Conservation (phyloP, 1,284 basidiomycete genomes). For the Microbotryum saponariae region DNA sequence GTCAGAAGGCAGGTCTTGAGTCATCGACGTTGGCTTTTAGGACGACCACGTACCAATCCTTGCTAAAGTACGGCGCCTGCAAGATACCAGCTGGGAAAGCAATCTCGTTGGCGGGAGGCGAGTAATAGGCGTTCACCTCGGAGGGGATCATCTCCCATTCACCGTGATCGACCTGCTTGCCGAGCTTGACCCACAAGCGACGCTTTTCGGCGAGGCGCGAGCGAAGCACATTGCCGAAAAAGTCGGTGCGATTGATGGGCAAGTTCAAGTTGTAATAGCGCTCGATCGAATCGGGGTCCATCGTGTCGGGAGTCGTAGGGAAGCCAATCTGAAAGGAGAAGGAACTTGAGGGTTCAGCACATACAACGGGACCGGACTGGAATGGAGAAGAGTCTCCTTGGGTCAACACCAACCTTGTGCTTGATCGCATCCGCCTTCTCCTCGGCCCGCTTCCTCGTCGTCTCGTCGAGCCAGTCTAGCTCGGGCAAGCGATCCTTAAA, state of each 20-base stretch:
- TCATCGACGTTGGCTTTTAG: neutral
- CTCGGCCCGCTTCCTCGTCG: slow-evolving; percentile 71
- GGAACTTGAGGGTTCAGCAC: slow-evolving; percentile 30
- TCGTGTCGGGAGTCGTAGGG: slow-evolving; percentile 75
- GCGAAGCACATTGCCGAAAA: slow-evolving; percentile 75
- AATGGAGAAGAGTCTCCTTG: neutral
- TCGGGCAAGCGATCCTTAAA: slow-evolving; percentile 72
- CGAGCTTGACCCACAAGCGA: slow-evolving; percentile 65
- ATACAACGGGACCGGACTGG: neutral
- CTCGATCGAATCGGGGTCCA: slow-evolving; percentile 59
- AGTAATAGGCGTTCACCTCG: slow-evolving; percentile 71
- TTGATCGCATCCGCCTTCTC: slow-evolving; percentile 56
- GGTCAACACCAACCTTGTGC: slow-evolving; percentile 35
- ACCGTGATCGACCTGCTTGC: slow-evolving; percentile 60
- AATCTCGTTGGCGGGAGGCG: slow-evolving; percentile 75
- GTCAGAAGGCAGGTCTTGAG: neutral
- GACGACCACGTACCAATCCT: slow-evolving; percentile 53
- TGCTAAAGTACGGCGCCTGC: slow-evolving; percentile 80
- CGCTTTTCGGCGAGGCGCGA: slow-evolving; percentile 45
- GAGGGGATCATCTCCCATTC: slow-evolving; percentile 78
- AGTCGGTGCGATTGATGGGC: slow-evolving; percentile 56
- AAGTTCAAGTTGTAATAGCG: slow-evolving; percentile 66
- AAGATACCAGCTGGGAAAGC: slow-evolving; percentile 95
- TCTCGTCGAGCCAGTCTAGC: slow-evolving; percentile 85
- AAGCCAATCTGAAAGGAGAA: slow-evolving; percentile 78